Evolutionary conservation across 1,284 basidiomycete species (phyloP), one percentile per base, ranked within the genome.

Genomic region (Malassezia vespertilionis): DNA sequence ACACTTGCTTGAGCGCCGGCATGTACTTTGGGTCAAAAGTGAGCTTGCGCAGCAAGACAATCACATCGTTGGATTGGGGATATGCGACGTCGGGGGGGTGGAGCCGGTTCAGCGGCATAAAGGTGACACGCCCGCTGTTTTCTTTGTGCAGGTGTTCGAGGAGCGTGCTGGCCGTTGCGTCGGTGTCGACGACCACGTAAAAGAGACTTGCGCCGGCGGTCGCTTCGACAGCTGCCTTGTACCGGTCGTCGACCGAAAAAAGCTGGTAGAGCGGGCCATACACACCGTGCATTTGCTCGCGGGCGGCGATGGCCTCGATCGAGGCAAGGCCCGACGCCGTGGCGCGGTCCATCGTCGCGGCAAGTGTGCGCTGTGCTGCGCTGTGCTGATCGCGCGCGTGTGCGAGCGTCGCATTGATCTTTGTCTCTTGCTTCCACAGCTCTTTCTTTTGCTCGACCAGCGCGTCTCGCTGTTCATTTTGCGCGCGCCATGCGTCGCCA

Each of bases 31-130:
- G 75, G 56, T 90, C 82, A 65, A 82, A 97, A 2, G 77, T 76
- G 46, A 99, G 78, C 71, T 90, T 90, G 53, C 82, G 79, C 41
- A 74, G 62, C 71, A 75, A 63, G 0, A 89, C 86, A 33, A 95
- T 81, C 0, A 87, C 88, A 58, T 97, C 91, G 10, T 56, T 46
- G 46, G 82, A 79, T 4, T 82, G 82, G 0, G 89, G 89, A 52
- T 77, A 76, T 40, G 72, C 71, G 40, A 73, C 68, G 28, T 72
- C 61, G 57, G 83, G 84, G 32, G 84, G 83, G 61, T 84, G 83
- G 40, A 97, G 80, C n/a, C 91, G 83, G 71, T 97, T 97, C 35
- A 99, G 78, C 11, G 93, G 93, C 82, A 99, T 90, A 74, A 96
- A 96, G 0, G 93, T 99, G 17, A 97, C 86, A 42, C 93, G 82